phyloP scores from a whole-genome alignment of 495 filamentous ascomycete species.

The Annulohypoxylon nitens region DNA sequence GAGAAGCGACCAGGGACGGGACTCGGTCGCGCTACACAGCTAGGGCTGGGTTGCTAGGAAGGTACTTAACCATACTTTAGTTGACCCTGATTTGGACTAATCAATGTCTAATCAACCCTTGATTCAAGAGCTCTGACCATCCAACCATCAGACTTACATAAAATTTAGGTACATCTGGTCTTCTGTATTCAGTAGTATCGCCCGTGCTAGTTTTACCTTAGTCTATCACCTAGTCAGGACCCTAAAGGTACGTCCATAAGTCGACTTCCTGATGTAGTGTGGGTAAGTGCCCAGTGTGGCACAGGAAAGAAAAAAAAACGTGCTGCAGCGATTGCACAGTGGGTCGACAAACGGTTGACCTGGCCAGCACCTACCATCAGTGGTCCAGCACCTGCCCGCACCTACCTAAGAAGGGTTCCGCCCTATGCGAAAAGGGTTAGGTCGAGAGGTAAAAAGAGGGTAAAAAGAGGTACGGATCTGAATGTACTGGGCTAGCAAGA shows the following conservation, averaged over 20 bases:
- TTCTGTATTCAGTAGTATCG: neutral
- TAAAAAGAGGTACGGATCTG: conserved; percentile 1
- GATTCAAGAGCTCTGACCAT: conserved; percentile 12
- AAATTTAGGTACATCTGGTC: conserved; percentile 9
- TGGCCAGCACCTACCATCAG: neutral
- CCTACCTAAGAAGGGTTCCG: conserved; percentile 11
- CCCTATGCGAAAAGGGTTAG: conserved; percentile 24
- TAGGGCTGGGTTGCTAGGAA: conserved; percentile 30
- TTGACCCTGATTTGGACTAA: neutral
- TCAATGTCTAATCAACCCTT: neutral
- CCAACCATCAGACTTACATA: conserved; percentile 38
- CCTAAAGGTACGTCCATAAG: neutral
- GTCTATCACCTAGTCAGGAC: neutral
- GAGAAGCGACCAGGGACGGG: conserved; percentile 27
- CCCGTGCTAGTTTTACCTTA: neutral
- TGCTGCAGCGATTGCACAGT: conserved; percentile 13
- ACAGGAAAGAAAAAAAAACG: conserved; percentile 11
- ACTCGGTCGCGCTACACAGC: conserved; percentile 39
- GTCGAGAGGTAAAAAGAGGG: neutral
- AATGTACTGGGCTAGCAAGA: conserved; percentile 32
- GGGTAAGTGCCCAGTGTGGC: conserved; percentile 1
- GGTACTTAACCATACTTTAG: conserved; percentile 21
- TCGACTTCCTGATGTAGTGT: neutral
- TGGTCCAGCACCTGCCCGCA: too few relatives aligned
- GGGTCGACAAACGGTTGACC: conserved; percentile 8